Conservation (phyloP, 2,329 filamentous ascomycete genomes). For the Phaeoacremonium minimum region DNA sequence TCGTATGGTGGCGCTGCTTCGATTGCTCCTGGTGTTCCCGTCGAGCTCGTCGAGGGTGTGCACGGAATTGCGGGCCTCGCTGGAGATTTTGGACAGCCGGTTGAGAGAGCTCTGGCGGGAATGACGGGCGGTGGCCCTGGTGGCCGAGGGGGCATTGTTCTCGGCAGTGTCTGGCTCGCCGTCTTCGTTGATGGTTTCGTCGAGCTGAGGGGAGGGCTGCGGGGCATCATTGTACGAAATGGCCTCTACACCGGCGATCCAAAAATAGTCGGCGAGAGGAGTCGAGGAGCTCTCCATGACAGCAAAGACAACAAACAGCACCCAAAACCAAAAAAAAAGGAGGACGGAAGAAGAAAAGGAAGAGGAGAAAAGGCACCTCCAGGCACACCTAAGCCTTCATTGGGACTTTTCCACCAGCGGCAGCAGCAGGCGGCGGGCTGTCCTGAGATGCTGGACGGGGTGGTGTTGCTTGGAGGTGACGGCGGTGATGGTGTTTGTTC, state of each 20-base stretch:
- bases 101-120: slow-evolving; percentile 59
- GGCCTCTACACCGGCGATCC: slow-evolving; percentile 68
- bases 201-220: slow-evolving; percentile 36
- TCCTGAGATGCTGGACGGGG: too few relatives aligned
- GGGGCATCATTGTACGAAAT: slow-evolving; percentile 58
- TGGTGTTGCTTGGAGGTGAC: too few relatives aligned
- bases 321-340: slow-evolving; percentile 5
- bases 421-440: too few relatives aligned
- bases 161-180: slow-evolving; percentile 47
- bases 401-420: too few relatives aligned
- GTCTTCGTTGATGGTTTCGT: slow-evolving; percentile 60
- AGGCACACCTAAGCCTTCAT: too few relatives aligned
- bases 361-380: too few relatives aligned
- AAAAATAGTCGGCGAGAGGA: slow-evolving; percentile 71
- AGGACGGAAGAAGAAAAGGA: too few relatives aligned
- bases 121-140: slow-evolving; percentile 44
- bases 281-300: slow-evolving; percentile 59
- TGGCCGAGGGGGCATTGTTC: slow-evolving; percentile 16
- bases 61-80: slow-evolving; percentile 47
- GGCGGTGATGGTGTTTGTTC: too few relatives aligned
- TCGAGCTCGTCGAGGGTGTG: slow-evolving; percentile 55
- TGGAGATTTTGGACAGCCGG: slow-evolving; percentile 46
- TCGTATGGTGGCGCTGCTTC: slow-evolving; percentile 62
- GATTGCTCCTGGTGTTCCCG: slow-evolving; percentile 55
- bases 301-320: slow-evolving; percentile 26